Percentiles rank a stretch among this genome's conserved stretches.
Evolutionary conservation across 768 basidiomycete genomes (phyloP).

Genomic region (Suillus lakei): DNA sequence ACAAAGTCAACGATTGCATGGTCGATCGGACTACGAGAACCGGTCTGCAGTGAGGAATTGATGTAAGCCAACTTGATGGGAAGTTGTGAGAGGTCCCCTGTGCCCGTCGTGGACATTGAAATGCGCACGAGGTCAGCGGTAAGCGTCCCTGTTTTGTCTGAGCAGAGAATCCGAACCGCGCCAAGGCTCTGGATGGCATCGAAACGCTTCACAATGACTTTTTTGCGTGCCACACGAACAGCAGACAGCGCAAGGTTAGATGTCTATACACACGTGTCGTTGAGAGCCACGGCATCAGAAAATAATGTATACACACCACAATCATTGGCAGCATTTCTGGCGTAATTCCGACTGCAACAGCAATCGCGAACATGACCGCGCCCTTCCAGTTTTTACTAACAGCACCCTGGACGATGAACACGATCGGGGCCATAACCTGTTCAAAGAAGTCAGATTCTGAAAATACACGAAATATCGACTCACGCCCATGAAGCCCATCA

Average conservation of each 20-base stretch:
- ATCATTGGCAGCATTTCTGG: conserved; percentile 41
- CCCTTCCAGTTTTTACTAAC: conserved; percentile 36
- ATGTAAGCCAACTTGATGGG: conserved; percentile 35
- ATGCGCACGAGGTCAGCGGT: conserved; percentile 45
- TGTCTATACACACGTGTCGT: conserved; percentile 47
- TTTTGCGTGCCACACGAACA: conserved; percentile 55
- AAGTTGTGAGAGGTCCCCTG: conserved; percentile 27
- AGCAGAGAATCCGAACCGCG: conserved; percentile 57
- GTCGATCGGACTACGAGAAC: conserved; percentile 41
- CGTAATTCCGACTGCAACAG: conserved; percentile 35
- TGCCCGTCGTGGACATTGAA: conserved; percentile 32
- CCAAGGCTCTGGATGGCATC: conserved; percentile 68
- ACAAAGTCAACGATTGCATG: conserved; percentile 37
- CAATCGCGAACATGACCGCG: conserved; percentile 37
- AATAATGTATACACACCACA: conserved; percentile 24
- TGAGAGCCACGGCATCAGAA: not conserved
- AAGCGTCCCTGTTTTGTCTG: conserved; percentile 70
- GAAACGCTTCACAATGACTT: conserved; percentile 66
- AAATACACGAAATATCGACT: conserved; percentile 7
- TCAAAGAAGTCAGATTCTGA: not conserved
- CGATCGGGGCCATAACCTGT: conserved; percentile 35
- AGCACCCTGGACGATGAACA: conserved; percentile 35
- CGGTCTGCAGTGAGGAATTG: conserved; percentile 38
- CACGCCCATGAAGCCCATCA: conserved; percentile 36
- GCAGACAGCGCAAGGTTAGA: conserved; percentile 65